Evolutionary conservation across 306 rosid genomes (phyloP).

Genomic region (Datisca glomerata): DNA sequence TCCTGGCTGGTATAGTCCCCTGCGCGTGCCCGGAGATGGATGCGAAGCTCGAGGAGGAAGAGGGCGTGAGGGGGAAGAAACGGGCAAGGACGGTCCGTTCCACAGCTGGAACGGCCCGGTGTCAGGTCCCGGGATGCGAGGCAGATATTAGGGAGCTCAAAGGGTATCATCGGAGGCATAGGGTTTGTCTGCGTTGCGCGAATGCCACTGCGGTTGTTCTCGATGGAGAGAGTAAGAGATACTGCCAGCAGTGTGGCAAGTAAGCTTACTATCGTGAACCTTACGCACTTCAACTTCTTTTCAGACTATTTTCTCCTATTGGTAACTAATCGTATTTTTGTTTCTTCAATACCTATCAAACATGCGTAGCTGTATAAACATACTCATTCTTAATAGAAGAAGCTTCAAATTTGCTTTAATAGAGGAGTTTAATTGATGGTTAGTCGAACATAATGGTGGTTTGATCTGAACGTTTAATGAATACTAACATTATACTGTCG

Average conservation of each 20-base stretch:
- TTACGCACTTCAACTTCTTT: background rate
- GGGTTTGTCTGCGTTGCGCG: slow-evolving; percentile 86
- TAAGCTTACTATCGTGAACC: slow-evolving; percentile 16
- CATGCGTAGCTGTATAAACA: too few relatives aligned
- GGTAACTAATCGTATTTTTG: too few relatives aligned
- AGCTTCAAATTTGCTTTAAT: too few relatives aligned
- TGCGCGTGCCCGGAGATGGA: slow-evolving; percentile 97
- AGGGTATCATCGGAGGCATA: slow-evolving; percentile 78
- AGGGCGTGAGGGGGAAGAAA: slow-evolving; percentile 50
- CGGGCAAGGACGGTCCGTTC: slow-evolving; percentile 39
- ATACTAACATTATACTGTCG: too few relatives aligned
- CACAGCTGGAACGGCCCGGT: slow-evolving; percentile 27
- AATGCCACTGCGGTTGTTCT: slow-evolving; percentile 48
- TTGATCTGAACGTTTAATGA: too few relatives aligned
- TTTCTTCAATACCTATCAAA: too few relatives aligned
- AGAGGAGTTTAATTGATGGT: too few relatives aligned
- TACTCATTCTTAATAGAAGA: too few relatives aligned
- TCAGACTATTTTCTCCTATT: too few relatives aligned
- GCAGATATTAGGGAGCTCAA: slow-evolving; percentile 73
- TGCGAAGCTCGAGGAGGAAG: slow-evolving; percentile 46
- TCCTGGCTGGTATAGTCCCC: slow-evolving; percentile 72
- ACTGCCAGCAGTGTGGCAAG: slow-evolving; percentile 99
- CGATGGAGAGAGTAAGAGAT: slow-evolving; percentile 57
- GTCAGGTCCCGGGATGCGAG: slow-evolving; percentile 88
- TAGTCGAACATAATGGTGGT: too few relatives aligned